Percentiles rank a stretch among this genome's conserved stretches.
Evolutionary conservation across 2,329 filamentous ascomycete species (phyloP).

Genomic region (Sordariomycetes sp.): DNA sequence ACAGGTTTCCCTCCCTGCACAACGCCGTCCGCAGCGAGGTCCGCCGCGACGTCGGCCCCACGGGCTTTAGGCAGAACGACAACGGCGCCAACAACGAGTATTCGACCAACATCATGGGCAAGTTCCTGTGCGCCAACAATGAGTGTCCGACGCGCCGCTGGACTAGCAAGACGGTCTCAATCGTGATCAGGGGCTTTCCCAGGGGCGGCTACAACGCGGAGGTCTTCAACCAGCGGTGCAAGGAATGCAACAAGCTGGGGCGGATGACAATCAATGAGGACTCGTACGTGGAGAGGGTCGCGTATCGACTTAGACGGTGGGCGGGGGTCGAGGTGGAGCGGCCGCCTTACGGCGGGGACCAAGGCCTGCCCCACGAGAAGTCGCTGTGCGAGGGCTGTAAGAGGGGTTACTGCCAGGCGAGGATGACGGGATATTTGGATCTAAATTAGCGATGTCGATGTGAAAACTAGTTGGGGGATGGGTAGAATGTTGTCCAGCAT

Average conservation of each 20-base stretch:
- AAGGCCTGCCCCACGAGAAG: conserved; percentile 12
- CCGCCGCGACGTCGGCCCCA: background rate
- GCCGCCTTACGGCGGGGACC: background rate
- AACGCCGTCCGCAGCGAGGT: conserved; percentile 6
- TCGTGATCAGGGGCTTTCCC: conserved; percentile 20
- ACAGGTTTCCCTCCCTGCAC: conserved; percentile 3
- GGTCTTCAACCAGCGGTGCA: conserved; percentile 26
- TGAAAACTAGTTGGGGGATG: no score
- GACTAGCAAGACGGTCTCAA: conserved; percentile 21
- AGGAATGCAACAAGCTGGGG: conserved; percentile 15
- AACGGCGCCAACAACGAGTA: conserved; percentile 9
- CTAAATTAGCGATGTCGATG: no score
- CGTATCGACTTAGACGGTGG: conserved; percentile 26
- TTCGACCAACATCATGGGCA: conserved; percentile 19
- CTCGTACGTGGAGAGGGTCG: conserved; percentile 21
- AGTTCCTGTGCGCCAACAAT: conserved; percentile 18
- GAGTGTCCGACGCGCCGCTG: conserved; percentile 13
- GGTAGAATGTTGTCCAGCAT: no score
- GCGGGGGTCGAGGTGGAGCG: conserved; percentile 12
- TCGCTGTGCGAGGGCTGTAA: conserved; percentile 25
- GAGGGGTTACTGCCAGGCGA: conserved; percentile 15
- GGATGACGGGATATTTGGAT: no score
- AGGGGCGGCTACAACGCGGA: conserved; percentile 20
- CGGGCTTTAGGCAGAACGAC: conserved; percentile 13
- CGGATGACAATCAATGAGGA: conserved; percentile 14